phyloP scores from a whole-genome alignment of 2,329 filamentous ascomycete species.

The Curvularia sp. region DNA sequence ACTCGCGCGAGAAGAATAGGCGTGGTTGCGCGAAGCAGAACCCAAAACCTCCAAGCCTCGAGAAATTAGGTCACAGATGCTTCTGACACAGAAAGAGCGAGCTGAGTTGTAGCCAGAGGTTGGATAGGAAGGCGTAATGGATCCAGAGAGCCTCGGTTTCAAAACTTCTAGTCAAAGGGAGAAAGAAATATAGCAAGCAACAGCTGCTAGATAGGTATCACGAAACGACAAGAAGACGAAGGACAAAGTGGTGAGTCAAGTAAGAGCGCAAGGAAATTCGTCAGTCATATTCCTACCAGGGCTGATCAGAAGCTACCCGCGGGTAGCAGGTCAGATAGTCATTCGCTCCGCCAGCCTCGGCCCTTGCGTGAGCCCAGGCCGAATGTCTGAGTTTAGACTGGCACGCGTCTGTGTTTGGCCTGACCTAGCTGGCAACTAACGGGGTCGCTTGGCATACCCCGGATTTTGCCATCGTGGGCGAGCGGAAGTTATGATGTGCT shows the following conservation, averaged over 20 bases:
- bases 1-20: slow-evolving; percentile 5
- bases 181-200: slow-evolving; percentile 5
- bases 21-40: background rate
- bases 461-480: slow-evolving; percentile 44
- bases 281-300: slow-evolving; percentile 35
- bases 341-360: slow-evolving; percentile 46
- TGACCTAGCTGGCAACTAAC: slow-evolving; percentile 11
- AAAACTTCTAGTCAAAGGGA: slow-evolving; percentile 29
- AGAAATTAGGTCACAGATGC: slow-evolving; percentile 4
- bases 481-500: slow-evolving; percentile 41
- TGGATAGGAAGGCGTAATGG: background rate
- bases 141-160: slow-evolving; percentile 4
- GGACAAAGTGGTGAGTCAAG: slow-evolving; percentile 13
- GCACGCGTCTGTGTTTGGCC: slow-evolving; percentile 27
- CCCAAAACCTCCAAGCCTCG: background rate
- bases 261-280: slow-evolving; percentile 20
- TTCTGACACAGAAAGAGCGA: slow-evolving; percentile 1
- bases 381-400: slow-evolving; percentile 20
- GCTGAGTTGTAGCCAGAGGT: background rate
- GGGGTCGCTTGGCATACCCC: slow-evolving; percentile 30
- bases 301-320: slow-evolving; percentile 37
- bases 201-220: slow-evolving; percentile 12
- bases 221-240: slow-evolving; percentile 11
- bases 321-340: slow-evolving; percentile 39
- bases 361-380: slow-evolving; percentile 41